phyloP scores from a whole-genome alignment of 2,329 filamentous ascomycete genomes.

The Calonectria pseudoturangicola region DNA sequence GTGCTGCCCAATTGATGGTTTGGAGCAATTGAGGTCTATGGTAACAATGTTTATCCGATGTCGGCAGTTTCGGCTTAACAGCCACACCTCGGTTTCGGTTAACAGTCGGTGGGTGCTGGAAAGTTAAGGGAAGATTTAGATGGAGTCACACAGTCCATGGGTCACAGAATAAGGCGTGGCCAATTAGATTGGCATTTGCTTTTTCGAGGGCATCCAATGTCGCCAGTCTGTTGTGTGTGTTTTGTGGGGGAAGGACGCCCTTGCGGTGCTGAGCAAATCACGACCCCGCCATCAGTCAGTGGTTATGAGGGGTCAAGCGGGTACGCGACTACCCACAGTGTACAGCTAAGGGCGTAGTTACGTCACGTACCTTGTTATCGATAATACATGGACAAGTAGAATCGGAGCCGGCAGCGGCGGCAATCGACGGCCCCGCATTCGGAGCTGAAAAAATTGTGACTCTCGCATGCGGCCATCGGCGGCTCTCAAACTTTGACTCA shows the following conservation, averaged over 20 bases:
- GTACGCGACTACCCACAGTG: no score
- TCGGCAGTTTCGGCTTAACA: neutral
- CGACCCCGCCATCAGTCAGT: constrained; percentile 4
- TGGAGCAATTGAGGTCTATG: no score
- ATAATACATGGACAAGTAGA: neutral
- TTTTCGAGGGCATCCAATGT: neutral
- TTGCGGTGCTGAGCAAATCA: constrained; percentile 8
- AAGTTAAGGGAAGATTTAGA: neutral
- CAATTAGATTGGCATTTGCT: neutral
- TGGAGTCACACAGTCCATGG: no score
- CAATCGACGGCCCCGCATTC: constrained; percentile 12
- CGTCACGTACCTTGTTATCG: neutral
- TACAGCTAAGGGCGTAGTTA: neutral
- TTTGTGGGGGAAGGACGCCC: neutral
- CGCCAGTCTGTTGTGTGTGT: neutral
- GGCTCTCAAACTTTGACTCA: constrained; percentile 18
- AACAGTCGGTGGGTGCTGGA: neutral
- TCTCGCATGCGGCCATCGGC: constrained; percentile 14
- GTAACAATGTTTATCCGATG: neutral
- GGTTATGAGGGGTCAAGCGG: no score
- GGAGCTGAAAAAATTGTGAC: constrained; percentile 15
- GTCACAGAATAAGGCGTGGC: neutral
- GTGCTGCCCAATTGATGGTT: no score
- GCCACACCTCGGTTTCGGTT: neutral
- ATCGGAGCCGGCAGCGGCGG: neutral